phyloP scores from a whole-genome alignment of 768 basidiomycete genomes.

The Auricularia sp. region DNA sequence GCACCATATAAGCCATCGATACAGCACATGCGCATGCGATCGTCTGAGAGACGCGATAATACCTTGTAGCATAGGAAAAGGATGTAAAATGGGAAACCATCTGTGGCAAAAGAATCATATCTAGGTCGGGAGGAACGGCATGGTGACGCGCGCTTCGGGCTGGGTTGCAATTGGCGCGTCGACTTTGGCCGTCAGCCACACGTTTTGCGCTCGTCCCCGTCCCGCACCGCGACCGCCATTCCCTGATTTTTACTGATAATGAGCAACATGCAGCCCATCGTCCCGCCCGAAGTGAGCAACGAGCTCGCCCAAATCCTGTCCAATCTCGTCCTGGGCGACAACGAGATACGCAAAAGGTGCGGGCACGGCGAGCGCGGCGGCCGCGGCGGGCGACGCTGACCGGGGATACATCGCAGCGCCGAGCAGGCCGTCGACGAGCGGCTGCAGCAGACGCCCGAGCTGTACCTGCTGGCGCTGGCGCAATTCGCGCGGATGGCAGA shows the following conservation, averaged over 20 bases:
- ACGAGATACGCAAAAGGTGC: constrained; percentile 67
- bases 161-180: neutral
- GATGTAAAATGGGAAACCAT: too few relatives aligned
- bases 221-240: neutral
- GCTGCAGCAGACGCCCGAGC: constrained; percentile 65
- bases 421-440: constrained; percentile 77
- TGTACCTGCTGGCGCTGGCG: constrained; percentile 67
- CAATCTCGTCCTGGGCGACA: constrained; percentile 76
- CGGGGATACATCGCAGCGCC: constrained; percentile 35
- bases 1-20: neutral
- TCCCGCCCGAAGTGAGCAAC: constrained; percentile 49
- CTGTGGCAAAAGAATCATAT: too few relatives aligned
- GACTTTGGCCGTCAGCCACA: neutral
- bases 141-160: neutral
- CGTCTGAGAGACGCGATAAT: neutral
- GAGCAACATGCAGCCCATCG: constrained; percentile 11
- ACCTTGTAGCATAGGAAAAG: too few relatives aligned
- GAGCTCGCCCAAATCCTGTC: constrained; percentile 79
- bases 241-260: neutral
- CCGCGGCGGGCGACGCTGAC: neutral
- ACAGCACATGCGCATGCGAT: neutral
- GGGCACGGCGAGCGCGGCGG: constrained; percentile 4
- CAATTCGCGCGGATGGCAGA: constrained; percentile 72
- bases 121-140: neutral
- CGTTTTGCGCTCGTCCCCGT: neutral